phyloP scores from a whole-genome alignment of 305 asterid species.

The Rubia occidens region DNA sequence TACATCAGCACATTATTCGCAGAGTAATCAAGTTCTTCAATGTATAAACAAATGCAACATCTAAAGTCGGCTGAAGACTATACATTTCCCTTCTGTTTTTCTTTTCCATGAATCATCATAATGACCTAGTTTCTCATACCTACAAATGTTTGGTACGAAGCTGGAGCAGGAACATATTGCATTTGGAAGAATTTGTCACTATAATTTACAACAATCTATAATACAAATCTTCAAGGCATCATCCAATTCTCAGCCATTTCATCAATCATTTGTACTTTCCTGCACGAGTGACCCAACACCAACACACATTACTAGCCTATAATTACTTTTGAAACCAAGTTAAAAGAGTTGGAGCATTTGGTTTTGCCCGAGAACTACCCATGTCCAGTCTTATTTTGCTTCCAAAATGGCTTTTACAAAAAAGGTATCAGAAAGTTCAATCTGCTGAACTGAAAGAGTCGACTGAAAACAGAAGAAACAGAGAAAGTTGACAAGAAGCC shows the following conservation, averaged over 20 bases:
- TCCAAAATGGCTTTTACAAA: neutral
- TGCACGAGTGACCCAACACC: slow-evolving; percentile 14
- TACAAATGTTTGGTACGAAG: neutral
- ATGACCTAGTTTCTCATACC: slow-evolving; percentile 11
- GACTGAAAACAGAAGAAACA: slow-evolving; percentile 1
- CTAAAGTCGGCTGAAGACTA: slow-evolving; percentile 8
- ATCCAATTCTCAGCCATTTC: slow-evolving; percentile 3
- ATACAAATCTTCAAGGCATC: slow-evolving; percentile 3
- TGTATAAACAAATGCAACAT: neutral
- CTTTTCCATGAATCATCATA: slow-evolving; percentile 2
- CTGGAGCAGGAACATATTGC: slow-evolving; percentile 4
- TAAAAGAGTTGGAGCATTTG: neutral
- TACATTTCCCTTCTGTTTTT: neutral
- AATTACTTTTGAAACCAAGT: neutral
- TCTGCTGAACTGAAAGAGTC: neutral
- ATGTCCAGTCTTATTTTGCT: neutral
- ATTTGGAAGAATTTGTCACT: slow-evolving; percentile 6
- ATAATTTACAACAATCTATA: slow-evolving; percentile 15
- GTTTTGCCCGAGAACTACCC: neutral
- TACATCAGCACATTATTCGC: neutral
- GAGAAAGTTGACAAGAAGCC: slow-evolving; percentile 4
- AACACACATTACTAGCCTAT: neutral
- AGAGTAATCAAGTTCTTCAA: slow-evolving; percentile 4
- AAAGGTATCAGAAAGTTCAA: slow-evolving; percentile 2
- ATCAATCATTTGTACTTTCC: slow-evolving; percentile 7